Base-by-base conservation (phyloP, 805 yeast genomes). In the Kuraishia piskuri region DNA sequence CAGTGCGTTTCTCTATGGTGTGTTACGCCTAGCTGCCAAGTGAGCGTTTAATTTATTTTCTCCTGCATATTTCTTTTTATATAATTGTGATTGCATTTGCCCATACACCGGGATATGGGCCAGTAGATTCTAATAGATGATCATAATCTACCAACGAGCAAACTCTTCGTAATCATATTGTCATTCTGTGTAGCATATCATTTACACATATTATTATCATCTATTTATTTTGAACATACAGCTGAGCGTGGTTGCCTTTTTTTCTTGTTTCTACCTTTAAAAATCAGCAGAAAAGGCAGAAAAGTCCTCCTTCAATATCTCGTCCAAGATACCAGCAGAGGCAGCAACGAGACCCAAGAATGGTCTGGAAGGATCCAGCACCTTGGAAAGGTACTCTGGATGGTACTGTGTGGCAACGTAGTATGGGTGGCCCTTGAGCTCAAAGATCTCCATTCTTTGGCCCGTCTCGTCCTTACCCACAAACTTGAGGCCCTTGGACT, bases 271-370 rank as follows among this genome's bases (percentile, higher is more conserved):
- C 17, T 14, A 22, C 49, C 24, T 22, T 59, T 57, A 69, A 52
- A 69, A 69, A 53, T 68, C 73, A 54, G 63, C 63, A 40, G 59
- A 56, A 46, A 31, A 31, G 3, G 63, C 56, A 54, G 62, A 62
- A 54, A 62, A 60, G 53, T 69, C 72, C 53, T 63, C 62, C 48
- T 76, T 71, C 60, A 88, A 72, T 51, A 89, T 79, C 49, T 80
- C 76, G 56, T 86, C 88, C 64, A 94, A 77, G 54, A 84, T 79
- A 55, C 96, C 97, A 49, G 94, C 78, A 49, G 96, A 75, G 20
- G 99, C 98, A 52, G 98, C 97, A 55, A 94, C 88, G 61, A 94
- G 80, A 53, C 99, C 99, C 67, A 94, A 79, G 75, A 94, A 89
- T 53, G 99, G 99, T 69, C 88, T 82, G 24, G 97, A 91, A 53